Conservation (phyloP, 2,329 filamentous ascomycete species). For the Phaeophleospora eucalypticola region DNA sequence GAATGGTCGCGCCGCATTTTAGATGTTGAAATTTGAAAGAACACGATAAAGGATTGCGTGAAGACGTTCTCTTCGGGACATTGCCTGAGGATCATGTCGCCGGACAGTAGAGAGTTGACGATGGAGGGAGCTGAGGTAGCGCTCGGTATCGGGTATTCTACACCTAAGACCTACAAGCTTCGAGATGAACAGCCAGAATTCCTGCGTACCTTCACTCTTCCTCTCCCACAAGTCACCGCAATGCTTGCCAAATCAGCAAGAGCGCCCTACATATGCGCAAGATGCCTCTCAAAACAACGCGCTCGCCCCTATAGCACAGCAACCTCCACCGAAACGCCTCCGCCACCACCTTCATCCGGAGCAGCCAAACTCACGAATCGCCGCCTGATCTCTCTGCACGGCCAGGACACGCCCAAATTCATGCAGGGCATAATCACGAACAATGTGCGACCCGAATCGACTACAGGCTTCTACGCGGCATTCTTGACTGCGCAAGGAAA, state of each 20-base stretch:
- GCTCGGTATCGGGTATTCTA: too few species aligned
- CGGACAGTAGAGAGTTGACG: too few species aligned
- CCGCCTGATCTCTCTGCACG: conserved; percentile 72
- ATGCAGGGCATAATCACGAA: conserved; percentile 84
- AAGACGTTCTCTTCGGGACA: too few species aligned
- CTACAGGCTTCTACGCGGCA: conserved; percentile 66
- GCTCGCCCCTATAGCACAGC: conserved; percentile 16
- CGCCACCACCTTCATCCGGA: conserved; percentile 50
- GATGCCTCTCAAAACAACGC: conserved; percentile 18
- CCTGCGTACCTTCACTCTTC: too few species aligned
- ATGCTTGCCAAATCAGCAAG: conserved; percentile 14
- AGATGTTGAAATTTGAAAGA: too few species aligned
- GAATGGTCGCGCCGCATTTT: too few species aligned
- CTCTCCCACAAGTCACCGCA: neutral
- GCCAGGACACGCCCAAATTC: conserved; percentile 75
- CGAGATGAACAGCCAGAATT: too few species aligned
- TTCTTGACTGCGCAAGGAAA: conserved; percentile 81
- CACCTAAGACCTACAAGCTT: too few species aligned
- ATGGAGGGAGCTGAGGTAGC: too few species aligned
- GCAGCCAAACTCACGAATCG: conserved; percentile 63
- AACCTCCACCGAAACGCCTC: conserved; percentile 24
- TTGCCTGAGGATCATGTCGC: too few species aligned
- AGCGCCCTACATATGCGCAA: conserved; percentile 20
- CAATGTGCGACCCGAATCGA: conserved; percentile 53
- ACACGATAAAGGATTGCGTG: too few species aligned